Evolutionary conservation across 768 basidiomycete genomes (phyloP).

Genomic region (Omphalotus guepiniiformis): DNA sequence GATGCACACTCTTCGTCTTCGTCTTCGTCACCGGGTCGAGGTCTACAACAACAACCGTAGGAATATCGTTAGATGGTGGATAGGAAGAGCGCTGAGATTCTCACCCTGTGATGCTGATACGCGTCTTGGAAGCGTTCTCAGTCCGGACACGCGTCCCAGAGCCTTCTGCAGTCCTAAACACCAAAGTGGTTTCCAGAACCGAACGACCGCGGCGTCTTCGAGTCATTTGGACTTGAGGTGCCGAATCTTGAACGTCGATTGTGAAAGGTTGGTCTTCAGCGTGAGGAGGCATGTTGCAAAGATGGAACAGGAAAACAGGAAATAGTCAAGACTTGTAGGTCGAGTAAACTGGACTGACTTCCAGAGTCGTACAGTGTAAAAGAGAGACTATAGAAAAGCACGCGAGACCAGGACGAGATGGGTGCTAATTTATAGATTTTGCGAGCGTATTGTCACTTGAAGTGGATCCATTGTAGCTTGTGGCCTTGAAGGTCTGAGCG

Average conservation of each 20-base stretch:
- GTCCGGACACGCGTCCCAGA: conserved; percentile 3
- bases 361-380: no score
- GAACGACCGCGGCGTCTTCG: not conserved
- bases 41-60: not conserved
- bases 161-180: conserved; percentile 4
- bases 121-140: conserved; percentile 1
- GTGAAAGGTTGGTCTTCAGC: conserved; percentile 3
- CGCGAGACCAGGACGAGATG: no score
- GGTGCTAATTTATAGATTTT: no score
- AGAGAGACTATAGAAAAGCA: no score
- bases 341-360: no score
- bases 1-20: not conserved
- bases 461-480: no score
- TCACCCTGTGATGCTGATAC: conserved; percentile 6
- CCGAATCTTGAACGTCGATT: conserved; percentile 5
- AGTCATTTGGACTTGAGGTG: not conserved
- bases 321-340: no score
- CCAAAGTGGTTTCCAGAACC: conserved; percentile 6
- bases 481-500: no score
- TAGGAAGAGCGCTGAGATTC: not conserved
- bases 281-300: conserved; percentile 1
- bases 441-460: no score
- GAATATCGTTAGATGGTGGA: not conserved
- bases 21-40: conserved; percentile 6
- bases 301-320: not conserved